phyloP scores from a whole-genome alignment of 345 rosid genomes.

The Sonneratia alba region DNA sequence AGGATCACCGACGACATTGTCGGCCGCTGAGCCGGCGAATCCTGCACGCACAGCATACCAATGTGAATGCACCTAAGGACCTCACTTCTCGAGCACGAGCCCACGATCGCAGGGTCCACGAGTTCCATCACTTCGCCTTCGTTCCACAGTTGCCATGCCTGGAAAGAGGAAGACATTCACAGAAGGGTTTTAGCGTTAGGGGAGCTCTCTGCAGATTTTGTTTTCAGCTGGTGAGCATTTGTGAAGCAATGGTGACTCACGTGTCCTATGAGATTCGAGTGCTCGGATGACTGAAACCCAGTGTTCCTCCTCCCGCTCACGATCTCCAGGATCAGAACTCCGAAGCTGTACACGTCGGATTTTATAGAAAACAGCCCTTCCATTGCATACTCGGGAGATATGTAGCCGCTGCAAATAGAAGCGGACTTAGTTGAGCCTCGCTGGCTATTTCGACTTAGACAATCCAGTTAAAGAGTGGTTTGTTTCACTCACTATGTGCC shows the following conservation, averaged over 20 bases:
- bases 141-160: conserved; percentile 79
- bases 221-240: background rate
- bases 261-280: conserved; percentile 34
- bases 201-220: no score
- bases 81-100: conserved; percentile 29
- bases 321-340: conserved; percentile 58
- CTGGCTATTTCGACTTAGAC: background rate
- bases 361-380: conserved; percentile 65
- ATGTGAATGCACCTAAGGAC: conserved; percentile 63
- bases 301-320: conserved; percentile 46
- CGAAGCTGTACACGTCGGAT: conserved; percentile 67
- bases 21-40: conserved; percentile 55
- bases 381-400: conserved; percentile 78
- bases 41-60: conserved; percentile 80
- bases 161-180: conserved; percentile 5
- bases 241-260: conserved; percentile 26
- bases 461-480: background rate
- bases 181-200: background rate
- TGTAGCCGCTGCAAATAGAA: conserved; percentile 43
- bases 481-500: conserved; percentile 50
- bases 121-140: conserved; percentile 53
- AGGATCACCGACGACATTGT: conserved; percentile 56
- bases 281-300: conserved; percentile 29
- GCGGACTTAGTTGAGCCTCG: background rate
- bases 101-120: conserved; percentile 39